Evolutionary conservation across 441 rosid genomes (phyloP), one percentile per base, ranked within the genome.

Genomic region (Pelargonium australe): DNA sequence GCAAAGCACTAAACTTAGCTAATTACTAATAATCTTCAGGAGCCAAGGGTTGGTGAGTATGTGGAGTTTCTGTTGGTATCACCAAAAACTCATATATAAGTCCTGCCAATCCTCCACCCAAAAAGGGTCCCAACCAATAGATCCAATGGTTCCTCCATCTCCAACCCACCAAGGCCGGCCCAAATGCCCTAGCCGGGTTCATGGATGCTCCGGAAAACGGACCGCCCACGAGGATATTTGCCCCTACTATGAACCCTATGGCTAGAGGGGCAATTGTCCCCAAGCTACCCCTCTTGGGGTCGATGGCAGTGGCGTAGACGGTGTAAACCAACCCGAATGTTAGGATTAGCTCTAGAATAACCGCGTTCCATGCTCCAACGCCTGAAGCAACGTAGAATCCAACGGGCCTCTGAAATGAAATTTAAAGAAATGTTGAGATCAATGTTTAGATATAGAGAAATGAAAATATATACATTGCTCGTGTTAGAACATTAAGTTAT

Each of bases 141-240:
- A 91, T 85, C 97, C 97, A 91, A 68, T 87, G 96, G 77, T 89
- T 84, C 51, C 75, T 71, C 96, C 94, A 91, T 72, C 94, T 87
- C 97, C 96, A 87, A 44, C 92, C 96, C 8, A 91, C 89, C n/a
- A 91, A 81, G 1, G 96, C 91, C 2, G 92, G 92, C 49, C 92
- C 97, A 31, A 89, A 89, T 0, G 94, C 94, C 76, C 89, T 78
- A 9, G 96, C 94, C 0, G 96, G 96, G 65, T 87, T 91, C 97
- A 89, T 89, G 0, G 90, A 76, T 0, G 94, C 96, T 44, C 96
- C 94, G 0, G 85, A 87, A 63, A 91, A 91, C 2, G 96, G 97
- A 43, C 88, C 96, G 0, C 94, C 96, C 0, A 87, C 85, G 43
- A 91, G 79, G 63, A 85, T 89, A 70, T 87, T 91, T 0, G 94